Evolutionary conservation across 805 yeast species (phyloP), one percentile per base, ranked within the genome.

Genomic region (Candida xiaguanensis): DNA sequence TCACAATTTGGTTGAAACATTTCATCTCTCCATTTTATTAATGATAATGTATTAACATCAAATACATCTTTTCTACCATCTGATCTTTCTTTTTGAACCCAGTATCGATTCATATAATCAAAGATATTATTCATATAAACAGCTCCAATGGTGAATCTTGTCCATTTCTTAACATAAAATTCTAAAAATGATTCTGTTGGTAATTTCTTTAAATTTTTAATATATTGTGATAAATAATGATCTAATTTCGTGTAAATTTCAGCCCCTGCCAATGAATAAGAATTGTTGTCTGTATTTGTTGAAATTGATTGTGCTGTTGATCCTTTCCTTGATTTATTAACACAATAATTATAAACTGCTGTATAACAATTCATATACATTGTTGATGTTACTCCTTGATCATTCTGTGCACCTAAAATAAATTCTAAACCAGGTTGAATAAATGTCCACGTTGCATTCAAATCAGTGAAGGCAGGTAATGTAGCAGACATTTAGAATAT

Each of bases 81-180:
- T 31, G 88, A 84, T 55, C 98, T 76, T 62, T 91, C 98, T 55
- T 95, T 90, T 51, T 85, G 85, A 31, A 95, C 96, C 99, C 99
- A 93, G 63, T 91, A 93, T 45, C 98, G 77, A 62, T 93, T 93
- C 77, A 93, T 80, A 62, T 93, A 93, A 59, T 91, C 96, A 54
- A 93, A 86, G 5, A 95, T 90, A 58, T 95, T 93, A 59, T 88
- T 89, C 58, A 93, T 65, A 61, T 87, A 85, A 12, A 89, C 85
- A 1, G 98, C 95, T 19, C 98, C 98, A 38, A 87, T 80, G 16
- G 95, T 79, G 58, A 76, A 93, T 44, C 98, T 76, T 46, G 80
- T 80, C 96, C 98, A 95, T 48, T 83, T 78, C 54, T 80, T 73
- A 32, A 87, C 95, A 53, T 93, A 93, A 55, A 85, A 87, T 44